Percentiles rank a stretch among this genome's conserved stretches.
These are phyloP conservation scores for Xylaria arbuscula DNA, from an alignment of 2,329 filamentous ascomycete genomes.

Conservation along the genomic window DNA sequence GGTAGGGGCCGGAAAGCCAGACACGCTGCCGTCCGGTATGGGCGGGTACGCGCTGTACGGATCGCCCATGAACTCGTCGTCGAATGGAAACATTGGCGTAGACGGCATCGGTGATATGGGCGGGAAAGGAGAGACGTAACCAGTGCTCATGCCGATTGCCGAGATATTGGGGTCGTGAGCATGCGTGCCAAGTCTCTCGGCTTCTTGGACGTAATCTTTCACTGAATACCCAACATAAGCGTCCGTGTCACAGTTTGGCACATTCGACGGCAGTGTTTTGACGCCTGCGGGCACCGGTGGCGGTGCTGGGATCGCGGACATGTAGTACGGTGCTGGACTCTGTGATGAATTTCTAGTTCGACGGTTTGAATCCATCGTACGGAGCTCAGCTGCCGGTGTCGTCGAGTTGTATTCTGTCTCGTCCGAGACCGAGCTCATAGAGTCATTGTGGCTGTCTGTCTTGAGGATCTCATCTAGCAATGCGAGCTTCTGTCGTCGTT, in stretches of 20 bases:
- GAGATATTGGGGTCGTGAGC: slow-evolving; percentile 36
- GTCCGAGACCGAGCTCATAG: slow-evolving; percentile 48
- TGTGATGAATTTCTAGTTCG: slow-evolving; percentile 40
- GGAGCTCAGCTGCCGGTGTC: slow-evolving; percentile 29
- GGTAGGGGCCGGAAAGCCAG: slow-evolving; percentile 23
- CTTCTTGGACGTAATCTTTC: slow-evolving; percentile 38
- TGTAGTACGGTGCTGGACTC: slow-evolving; percentile 42
- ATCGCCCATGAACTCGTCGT: slow-evolving; percentile 25
- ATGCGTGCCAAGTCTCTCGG: slow-evolving; percentile 32
- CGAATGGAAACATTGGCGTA: slow-evolving; percentile 39
- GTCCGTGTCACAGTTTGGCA: slow-evolving; percentile 39
- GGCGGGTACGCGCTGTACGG: slow-evolving; percentile 29
- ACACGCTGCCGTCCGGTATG: slow-evolving; percentile 26
- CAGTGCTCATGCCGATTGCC: slow-evolving; percentile 35
- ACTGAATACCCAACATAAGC: slow-evolving; percentile 40
- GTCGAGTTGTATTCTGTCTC: slow-evolving; percentile 44
- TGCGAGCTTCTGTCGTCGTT: slow-evolving; percentile 57
- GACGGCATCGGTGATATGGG: slow-evolving; percentile 40
- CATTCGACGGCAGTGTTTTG: slow-evolving; percentile 39
- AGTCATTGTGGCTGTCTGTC: slow-evolving; percentile 46
- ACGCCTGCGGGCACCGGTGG: slow-evolving; percentile 37
- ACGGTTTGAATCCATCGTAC: slow-evolving; percentile 15
- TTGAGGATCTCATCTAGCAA: slow-evolving; percentile 55
- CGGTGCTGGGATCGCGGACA: slow-evolving; percentile 33
- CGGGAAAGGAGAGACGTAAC: slow-evolving; percentile 38